Evolutionary conservation across 2,329 filamentous ascomycete species (phyloP).

Genomic region (Passalora sequoiae): DNA sequence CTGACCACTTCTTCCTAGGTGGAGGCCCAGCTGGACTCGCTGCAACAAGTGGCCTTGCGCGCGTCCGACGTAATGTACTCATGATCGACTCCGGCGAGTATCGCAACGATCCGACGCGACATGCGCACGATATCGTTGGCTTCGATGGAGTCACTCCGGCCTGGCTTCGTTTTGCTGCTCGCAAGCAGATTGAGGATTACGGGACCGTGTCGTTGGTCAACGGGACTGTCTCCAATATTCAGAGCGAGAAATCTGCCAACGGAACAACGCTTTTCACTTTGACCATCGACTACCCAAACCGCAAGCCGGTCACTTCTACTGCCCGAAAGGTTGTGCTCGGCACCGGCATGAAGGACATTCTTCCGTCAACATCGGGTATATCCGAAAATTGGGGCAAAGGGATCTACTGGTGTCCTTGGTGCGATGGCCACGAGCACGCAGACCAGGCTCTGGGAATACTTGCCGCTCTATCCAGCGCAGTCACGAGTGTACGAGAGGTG

Average conservation of each 20-base stretch:
- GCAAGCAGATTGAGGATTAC: slow-evolving; percentile 22
- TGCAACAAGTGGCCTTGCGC: slow-evolving; percentile 21
- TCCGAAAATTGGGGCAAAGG: slow-evolving; percentile 24
- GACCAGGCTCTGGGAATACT: slow-evolving; percentile 14
- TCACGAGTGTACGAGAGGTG: slow-evolving; percentile 10
- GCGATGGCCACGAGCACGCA: slow-evolving; percentile 22
- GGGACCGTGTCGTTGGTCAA: slow-evolving; percentile 12
- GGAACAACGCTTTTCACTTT: slow-evolving; percentile 8
- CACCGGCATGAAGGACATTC: slow-evolving; percentile 21
- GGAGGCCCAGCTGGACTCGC: slow-evolving; percentile 23
- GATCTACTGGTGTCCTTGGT: slow-evolving; percentile 26
- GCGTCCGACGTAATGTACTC: slow-evolving; percentile 21
- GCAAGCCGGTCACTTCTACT: slow-evolving; percentile 13
- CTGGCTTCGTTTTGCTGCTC: slow-evolving; percentile 18
- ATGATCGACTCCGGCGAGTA: slow-evolving; percentile 22
- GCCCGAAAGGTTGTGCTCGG: slow-evolving; percentile 22
- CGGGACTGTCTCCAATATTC: slow-evolving; percentile 10
- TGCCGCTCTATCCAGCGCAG: slow-evolving; percentile 7
- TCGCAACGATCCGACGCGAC: slow-evolving; percentile 23
- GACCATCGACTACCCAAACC: slow-evolving; percentile 9
- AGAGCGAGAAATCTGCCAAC: slow-evolving; percentile 6
- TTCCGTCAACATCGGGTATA: slow-evolving; percentile 21
- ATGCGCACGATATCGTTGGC: slow-evolving; percentile 20
- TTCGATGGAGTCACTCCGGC: slow-evolving; percentile 25
- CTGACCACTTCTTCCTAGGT: too few species aligned